phyloP scores from a whole-genome alignment of 345 rosid genomes.

The Chamaenerion angustifolium region DNA sequence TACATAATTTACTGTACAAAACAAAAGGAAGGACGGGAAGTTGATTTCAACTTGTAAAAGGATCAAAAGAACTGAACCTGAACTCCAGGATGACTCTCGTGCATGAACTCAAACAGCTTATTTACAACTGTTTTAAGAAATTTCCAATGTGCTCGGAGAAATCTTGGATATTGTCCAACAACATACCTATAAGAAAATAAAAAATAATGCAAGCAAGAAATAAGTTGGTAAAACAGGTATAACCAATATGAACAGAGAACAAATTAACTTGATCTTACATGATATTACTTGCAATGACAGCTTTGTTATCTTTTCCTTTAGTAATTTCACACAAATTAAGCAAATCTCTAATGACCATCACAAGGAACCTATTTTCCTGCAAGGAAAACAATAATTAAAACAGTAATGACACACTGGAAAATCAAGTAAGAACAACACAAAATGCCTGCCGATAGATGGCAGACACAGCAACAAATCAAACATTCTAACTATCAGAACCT shows the following conservation, averaged over 20 bases:
- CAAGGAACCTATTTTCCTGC: conserved; percentile 98
- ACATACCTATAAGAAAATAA: conserved; percentile 64
- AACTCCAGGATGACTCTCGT: conserved; percentile 98
- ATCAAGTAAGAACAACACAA: too few relatives aligned
- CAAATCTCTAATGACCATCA: conserved; percentile 94
- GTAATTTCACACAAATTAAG: conserved; percentile 94
- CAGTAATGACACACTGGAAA: too few relatives aligned
- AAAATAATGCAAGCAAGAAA: conserved; percentile 4
- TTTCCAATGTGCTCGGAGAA: conserved; percentile 98
- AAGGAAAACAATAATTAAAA: not conserved
- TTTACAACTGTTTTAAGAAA: conserved; percentile 97
- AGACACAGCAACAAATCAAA: too few relatives aligned
- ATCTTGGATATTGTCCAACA: conserved; percentile 98
- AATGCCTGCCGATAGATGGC: too few relatives aligned
- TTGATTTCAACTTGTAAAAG: too few relatives aligned
- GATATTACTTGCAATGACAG: conserved; percentile 96
- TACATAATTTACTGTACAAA: not conserved
- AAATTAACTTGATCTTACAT: conserved; percentile 42
- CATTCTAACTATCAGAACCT: too few relatives aligned
- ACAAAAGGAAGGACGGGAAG: not conserved
- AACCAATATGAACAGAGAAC: not conserved
- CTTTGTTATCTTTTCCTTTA: conserved; percentile 96
- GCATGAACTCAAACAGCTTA: conserved; percentile 98
- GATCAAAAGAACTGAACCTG: conserved; percentile 37
- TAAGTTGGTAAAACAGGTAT: not conserved